phyloP scores from a whole-genome alignment of 306 rosid species.

The Quercus gilva region DNA sequence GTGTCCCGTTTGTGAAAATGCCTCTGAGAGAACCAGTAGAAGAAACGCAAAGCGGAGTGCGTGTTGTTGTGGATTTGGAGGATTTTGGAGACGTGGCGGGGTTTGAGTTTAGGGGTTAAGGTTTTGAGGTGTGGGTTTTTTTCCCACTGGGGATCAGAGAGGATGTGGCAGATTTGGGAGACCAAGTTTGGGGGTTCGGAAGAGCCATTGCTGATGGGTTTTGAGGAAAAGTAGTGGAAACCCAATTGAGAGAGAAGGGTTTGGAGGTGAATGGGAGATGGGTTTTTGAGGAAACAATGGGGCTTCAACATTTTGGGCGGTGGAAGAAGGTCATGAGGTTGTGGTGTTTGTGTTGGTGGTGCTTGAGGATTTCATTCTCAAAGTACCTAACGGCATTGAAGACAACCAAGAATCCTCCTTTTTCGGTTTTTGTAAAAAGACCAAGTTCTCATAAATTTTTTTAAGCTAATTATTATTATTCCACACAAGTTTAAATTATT shows the following conservation, averaged over 20 bases:
- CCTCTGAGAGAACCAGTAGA: constrained; percentile 35
- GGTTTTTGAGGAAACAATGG: constrained; percentile 13
- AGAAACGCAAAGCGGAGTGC: constrained; percentile 36
- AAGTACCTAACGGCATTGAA: no score
- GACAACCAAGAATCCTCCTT: no score
- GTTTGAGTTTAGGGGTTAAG: constrained; percentile 21
- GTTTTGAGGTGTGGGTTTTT: constrained; percentile 24
- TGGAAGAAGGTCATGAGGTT: no score
- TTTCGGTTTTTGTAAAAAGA: no score
- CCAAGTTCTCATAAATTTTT: no score
- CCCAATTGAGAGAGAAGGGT: constrained; percentile 19
- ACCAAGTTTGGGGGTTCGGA: constrained; percentile 15
- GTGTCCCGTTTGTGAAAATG: constrained; percentile 25
- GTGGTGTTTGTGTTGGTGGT: no score
- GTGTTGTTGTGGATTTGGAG: constrained; percentile 28
- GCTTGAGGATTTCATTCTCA: no score
- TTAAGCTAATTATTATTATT: no score
- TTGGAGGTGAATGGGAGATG: constrained; percentile 15
- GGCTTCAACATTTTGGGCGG: constrained; percentile 25
- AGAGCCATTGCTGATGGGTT: background rate
- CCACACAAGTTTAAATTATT: no score
- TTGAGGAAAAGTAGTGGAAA: constrained; percentile 8
- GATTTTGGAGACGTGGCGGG: constrained; percentile 25
- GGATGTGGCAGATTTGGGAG: constrained; percentile 26
- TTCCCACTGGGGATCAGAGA: constrained; percentile 34